These are phyloP conservation scores for Wickerhamiella siamensis DNA, from an alignment of 805 yeast species.

Conservation along the genomic window DNA sequence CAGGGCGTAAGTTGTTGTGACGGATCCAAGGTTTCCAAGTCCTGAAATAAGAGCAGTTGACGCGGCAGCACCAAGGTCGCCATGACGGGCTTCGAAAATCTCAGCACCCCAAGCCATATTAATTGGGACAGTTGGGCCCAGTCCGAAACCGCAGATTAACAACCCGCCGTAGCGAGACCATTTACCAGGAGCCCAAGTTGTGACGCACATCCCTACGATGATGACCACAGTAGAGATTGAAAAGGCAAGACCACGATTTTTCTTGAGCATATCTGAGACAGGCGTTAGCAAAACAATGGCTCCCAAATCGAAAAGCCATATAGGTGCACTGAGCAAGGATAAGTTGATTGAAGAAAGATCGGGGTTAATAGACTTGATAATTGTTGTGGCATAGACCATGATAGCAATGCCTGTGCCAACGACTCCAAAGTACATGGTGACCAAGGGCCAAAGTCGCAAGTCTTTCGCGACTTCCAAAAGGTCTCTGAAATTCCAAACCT, in stretches of 20 bases:
- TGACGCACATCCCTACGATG: slow-evolving; percentile 58
- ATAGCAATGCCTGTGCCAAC: slow-evolving; percentile 85
- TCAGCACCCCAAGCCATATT: slow-evolving; percentile 75
- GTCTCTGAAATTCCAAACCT: slow-evolving; percentile 47
- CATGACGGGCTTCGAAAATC: slow-evolving; percentile 53
- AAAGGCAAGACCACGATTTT: slow-evolving; percentile 48
- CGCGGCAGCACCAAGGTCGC: slow-evolving; percentile 76
- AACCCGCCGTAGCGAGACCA: slow-evolving; percentile 77
- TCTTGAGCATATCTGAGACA: slow-evolving; percentile 55
- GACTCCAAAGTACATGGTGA: slow-evolving; percentile 83
- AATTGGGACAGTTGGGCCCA: slow-evolving; percentile 85
- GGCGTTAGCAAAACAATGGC: slow-evolving; percentile 68
- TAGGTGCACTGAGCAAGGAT: slow-evolving; percentile 71
- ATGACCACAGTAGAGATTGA: slow-evolving; percentile 48
- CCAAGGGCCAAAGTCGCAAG: slow-evolving; percentile 60
- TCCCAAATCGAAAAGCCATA: slow-evolving; percentile 73
- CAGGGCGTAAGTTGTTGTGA: slow-evolving; percentile 71
- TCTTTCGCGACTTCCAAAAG: slow-evolving; percentile 43
- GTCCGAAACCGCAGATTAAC: slow-evolving; percentile 69
- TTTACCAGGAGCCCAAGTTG: slow-evolving; percentile 55
- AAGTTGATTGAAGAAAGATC: slow-evolving; percentile 48
- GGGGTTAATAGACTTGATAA: slow-evolving; percentile 53
- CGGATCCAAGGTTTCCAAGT: slow-evolving; percentile 75
- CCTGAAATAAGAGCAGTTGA: slow-evolving; percentile 76
- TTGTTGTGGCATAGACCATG: slow-evolving; percentile 72